Conservation (phyloP, 2,329 filamentous ascomycete species). For the Davidsoniella eucalypti region DNA sequence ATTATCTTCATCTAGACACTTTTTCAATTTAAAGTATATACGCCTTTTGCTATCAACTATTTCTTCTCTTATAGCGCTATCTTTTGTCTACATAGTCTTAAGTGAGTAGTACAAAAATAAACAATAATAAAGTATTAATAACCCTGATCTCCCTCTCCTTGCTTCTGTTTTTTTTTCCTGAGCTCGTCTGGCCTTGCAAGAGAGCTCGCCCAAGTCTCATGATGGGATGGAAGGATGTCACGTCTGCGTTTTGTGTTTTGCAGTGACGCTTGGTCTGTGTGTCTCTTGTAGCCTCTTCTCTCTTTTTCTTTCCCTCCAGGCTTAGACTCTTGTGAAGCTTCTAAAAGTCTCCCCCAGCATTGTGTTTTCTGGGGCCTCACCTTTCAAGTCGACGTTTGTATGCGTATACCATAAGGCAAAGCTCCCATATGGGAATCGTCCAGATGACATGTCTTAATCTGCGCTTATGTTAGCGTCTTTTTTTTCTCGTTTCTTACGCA, state of each 20-base stretch:
- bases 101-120: too few relatives aligned
- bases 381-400: too few relatives aligned
- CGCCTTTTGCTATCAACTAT: neutral
- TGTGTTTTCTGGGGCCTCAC: too few relatives aligned
- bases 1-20: neutral
- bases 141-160: too few relatives aligned
- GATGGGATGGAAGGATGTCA: constrained; percentile 7
- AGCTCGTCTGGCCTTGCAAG: too few relatives aligned
- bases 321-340: neutral
- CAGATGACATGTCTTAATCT: too few relatives aligned
- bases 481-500: neutral
- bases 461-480: too few relatives aligned
- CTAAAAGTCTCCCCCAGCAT: too few relatives aligned
- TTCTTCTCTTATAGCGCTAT: neutral
- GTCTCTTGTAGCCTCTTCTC: neutral
- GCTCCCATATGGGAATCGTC: too few relatives aligned
- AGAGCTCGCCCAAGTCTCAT: neutral
- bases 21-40: neutral
- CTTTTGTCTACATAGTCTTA: neutral
- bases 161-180: too few relatives aligned
- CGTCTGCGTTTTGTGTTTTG: constrained; percentile 1
- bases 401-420: too few relatives aligned
- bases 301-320: constrained; percentile 1
- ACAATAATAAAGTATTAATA: too few relatives aligned
- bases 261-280: neutral